Conservation (phyloP, 305 asterid genomes). For the Fraxinus floribunda region DNA sequence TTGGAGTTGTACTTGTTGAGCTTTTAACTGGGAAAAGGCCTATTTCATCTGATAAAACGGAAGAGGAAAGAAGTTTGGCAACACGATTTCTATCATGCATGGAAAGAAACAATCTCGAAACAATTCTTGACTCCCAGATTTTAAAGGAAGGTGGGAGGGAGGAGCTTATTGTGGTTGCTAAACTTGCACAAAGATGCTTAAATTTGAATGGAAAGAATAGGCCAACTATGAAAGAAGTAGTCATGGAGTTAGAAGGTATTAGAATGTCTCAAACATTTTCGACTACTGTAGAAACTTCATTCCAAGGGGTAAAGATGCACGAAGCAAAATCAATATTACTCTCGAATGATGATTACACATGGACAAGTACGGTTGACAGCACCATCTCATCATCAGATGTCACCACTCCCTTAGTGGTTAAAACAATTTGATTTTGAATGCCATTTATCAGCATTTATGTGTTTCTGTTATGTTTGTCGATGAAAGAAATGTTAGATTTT, state of each 20-base stretch:
- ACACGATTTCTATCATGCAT: neutral
- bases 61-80: neutral
- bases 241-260: neutral
- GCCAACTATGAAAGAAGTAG: neutral
- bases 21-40: conserved; percentile 19
- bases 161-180: neutral
- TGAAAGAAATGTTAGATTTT: neutral
- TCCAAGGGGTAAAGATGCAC: neutral
- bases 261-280: neutral
- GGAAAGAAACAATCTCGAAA: neutral
- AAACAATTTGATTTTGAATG: neutral
- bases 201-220: neutral
- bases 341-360: neutral
- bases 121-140: neutral
- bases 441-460: neutral
- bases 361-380: neutral
- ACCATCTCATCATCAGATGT: neutral
- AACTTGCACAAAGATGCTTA: neutral
- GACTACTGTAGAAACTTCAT: neutral
- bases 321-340: neutral
- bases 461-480: neutral
- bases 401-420: neutral
- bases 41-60: neutral
- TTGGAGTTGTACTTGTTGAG: conserved; percentile 25
- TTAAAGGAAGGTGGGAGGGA: neutral